Base-by-base conservation (phyloP, 352 stramenopile genomes). In the Globisporangium acanthophoron region DNA sequence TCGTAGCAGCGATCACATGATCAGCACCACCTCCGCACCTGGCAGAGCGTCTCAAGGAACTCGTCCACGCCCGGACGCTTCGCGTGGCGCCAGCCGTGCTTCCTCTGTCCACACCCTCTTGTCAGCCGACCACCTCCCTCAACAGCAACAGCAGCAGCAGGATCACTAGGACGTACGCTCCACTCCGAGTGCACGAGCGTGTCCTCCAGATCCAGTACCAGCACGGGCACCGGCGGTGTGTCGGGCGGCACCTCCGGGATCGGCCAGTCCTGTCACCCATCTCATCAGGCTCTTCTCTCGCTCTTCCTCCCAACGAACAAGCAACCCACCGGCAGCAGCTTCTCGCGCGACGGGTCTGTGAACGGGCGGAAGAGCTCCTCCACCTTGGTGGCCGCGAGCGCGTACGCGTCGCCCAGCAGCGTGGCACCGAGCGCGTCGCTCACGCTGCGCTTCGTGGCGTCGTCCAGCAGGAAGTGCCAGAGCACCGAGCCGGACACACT, bases 101-200 rank as follows among this genome's bases (percentile, higher is more conserved):
- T 95, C 59, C 85, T 70, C 85, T 95, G 37, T 13, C 31, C 37
- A 56, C 20, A 43, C 5, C 51, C 4, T 45, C 46, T 6, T 8
- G 9, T 24, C 21, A 62, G 18, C 41, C 7, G 7, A 13, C 3
- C 41, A 16, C 41, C 16, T 16, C 8, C n/a, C n/a, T 6, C 44
- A 56, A 11, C 35, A 27, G 24, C 24, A 27, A 27, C 24, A 27
- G 24, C 1, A 27, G 24, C 24, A 27, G 24, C 24, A 27, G 24
- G 24, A 27, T 5, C 2, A 56, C n/a, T 27, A 16, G 7, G 3
- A 86, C 85, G 63, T 90, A 95, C 83, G 66, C 77, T 91, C 85
- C 83, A 95, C 58, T 95, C 85, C 11, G 85, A 95, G 56, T 95
- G 85, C 66, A 95, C 79, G 20, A 95, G 70, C 21, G 85, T 92